Base-by-base conservation (phyloP, 1,139 yeast species). In the Candida labiduridarum region DNA sequence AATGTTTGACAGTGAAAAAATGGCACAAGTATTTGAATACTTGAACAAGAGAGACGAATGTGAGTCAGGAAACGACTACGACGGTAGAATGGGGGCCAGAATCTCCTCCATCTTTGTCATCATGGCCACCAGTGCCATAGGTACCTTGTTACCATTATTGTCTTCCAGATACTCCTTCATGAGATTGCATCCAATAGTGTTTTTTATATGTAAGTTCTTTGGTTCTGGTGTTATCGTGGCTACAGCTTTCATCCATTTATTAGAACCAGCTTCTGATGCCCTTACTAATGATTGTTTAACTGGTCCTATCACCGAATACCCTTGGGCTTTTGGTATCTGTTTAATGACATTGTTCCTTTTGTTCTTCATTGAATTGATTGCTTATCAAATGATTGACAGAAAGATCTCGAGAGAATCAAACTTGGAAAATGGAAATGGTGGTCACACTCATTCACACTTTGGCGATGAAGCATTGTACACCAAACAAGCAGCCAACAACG, bases 141-240 rank as follows among this genome's bases (percentile, higher is more conserved):
- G 85, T 16, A 76, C 85, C 0, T 78, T 80, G 54, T 78, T 85
- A 65, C 90, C 90, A 4, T 62, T 85, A 4, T 60, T 85, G 31
- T 74, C 87, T 1, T 81, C 87, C 22, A 72, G 69, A 55, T 78
- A 77, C 61, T 79, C 84, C 3, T 74, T 74, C 58, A 69, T 84
- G 44, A 71, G 77, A 54, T 61, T 85, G 57, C 91, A 86, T 2
- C 63, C 74, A 15, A 77, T 83, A 82, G 79, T 84, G 50, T 89
- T 83, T 62, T 82, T 87, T 61, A 69, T 85, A 42, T 88, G 91
- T 49, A 89, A 88, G 62, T 89, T 81, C 71, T 90, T 91, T 65
- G 97, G 97, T 53, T 86, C 96, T 1, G 97, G 97, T 47, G 97
- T 91, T 47, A 91, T 91, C 62, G 77, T 90, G 9, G 94, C 97